Evolutionary conservation across 257 asterid species (phyloP).

Genomic region (Plectranthus barbatus): DNA sequence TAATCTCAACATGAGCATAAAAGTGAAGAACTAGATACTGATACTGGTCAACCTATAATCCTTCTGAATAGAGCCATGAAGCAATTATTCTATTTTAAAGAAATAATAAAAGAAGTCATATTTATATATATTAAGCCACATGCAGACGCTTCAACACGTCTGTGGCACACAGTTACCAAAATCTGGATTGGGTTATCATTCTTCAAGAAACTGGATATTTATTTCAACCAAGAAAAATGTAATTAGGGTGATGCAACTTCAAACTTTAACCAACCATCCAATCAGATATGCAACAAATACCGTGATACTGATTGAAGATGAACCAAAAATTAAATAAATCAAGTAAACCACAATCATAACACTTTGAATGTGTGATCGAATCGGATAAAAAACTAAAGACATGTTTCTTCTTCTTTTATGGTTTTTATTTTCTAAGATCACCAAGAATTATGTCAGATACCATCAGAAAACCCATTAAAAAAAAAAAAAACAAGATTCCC

Average conservation of each 20-base stretch:
- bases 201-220: not conserved
- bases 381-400: not conserved
- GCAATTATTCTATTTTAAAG: not conserved
- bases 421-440: not conserved
- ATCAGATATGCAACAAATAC: not conserved
- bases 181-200: not conserved
- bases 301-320: not conserved
- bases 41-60: too few relatives aligned
- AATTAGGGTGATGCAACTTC: not conserved
- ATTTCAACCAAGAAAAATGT: not conserved
- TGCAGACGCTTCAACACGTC: not conserved
- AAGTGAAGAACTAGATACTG: too few relatives aligned
- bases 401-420: not conserved
- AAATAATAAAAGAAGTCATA: too few relatives aligned
- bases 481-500: not conserved
- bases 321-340: not conserved
- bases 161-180: not conserved
- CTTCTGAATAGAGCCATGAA: not conserved
- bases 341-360: not conserved
- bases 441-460: not conserved
- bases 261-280: not conserved
- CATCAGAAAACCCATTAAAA: not conserved
- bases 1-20: too few relatives aligned
- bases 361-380: not conserved
- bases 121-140: not conserved